Base-by-base conservation (phyloP, 805 yeast species). In the Sungouiozyma ichnusensis region DNA sequence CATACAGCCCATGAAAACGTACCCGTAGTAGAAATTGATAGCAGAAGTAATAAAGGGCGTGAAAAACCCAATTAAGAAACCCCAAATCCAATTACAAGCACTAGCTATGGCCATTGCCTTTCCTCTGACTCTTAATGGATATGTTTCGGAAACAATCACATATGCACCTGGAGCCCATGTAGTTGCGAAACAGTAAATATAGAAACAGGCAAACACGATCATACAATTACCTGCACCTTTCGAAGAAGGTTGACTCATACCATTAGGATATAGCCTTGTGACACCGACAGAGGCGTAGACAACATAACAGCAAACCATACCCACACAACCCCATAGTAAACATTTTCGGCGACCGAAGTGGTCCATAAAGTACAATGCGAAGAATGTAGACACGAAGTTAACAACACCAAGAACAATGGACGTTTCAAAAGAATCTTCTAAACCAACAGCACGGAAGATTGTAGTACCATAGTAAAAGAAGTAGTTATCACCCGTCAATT, bases 111-210 rank as follows among this genome's bases (percentile, higher is more conserved):
- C 71, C 67, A 66, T 64, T 52, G 72, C 76, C 65, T 74, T 53
- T 63, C 78, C 60, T 63, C 80, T 76, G 58, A 81, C 76, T 70
- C 86, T 74, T 55, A 79, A 69, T 62, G 87, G 87, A 64, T 76
- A 81, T 36, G 78, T 71, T 63, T 81, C 86, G 33, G 85, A 75
- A 35, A 76, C 72, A 52, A 79, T 74, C 44, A 77, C 77, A 64
- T 69, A 80, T 39, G 74, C 76, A 54, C 75, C 72, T 57, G 85
- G 83, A 51, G 84, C 86, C 86, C 86, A 81, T 20, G 85, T 76
- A 41, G 80, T 73, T 29, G 86, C 86, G 55, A 80, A 81, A 69
- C 71, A 78, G 74, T 79, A 79, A 47, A 81, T 76, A 70, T 69
- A 81, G 57, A 81, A 66, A 68, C 85, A 78, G 18, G 85, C 71